Evolutionary conservation across 345 rosid species (phyloP).

Genomic region (Euphorbia peplus): DNA sequence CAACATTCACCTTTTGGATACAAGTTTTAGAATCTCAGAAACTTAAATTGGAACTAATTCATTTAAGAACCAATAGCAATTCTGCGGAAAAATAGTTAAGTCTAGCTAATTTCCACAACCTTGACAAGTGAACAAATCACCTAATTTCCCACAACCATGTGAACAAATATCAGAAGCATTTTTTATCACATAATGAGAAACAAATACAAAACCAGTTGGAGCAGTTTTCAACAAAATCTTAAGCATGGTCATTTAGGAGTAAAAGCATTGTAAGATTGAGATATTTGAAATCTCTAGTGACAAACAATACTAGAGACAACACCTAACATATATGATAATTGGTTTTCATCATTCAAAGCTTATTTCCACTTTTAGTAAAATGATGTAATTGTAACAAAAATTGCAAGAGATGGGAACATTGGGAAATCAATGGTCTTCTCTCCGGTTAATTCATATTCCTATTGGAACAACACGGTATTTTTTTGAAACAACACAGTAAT

Average conservation of each 20-base stretch:
- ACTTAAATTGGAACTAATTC: not conserved
- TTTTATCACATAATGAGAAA: not conserved
- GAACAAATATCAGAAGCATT: no score
- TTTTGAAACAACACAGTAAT: no score
- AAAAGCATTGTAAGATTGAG: not conserved
- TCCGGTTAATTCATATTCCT: no score
- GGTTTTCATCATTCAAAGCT: no score
- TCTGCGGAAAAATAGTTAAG: not conserved
- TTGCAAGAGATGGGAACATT: no score
- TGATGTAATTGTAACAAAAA: no score
- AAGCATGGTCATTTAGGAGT: not conserved
- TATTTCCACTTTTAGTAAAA: no score
- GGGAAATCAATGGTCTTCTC: no score
- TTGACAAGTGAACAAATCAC: not conserved
- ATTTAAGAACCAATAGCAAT: not conserved
- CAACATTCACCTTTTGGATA: slow-evolving; percentile 76
- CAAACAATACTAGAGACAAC: not conserved
- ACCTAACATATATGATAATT: not conserved
- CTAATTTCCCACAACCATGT: not conserved
- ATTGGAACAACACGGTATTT: no score
- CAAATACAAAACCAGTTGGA: not conserved
- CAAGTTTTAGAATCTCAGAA: slow-evolving; percentile 2
- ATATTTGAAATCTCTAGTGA: not conserved
- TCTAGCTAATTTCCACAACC: slow-evolving; percentile 1
- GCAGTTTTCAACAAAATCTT: not conserved